Base-by-base conservation (phyloP, 768 basidiomycete species). In the Termitomyces sp. region DNA sequence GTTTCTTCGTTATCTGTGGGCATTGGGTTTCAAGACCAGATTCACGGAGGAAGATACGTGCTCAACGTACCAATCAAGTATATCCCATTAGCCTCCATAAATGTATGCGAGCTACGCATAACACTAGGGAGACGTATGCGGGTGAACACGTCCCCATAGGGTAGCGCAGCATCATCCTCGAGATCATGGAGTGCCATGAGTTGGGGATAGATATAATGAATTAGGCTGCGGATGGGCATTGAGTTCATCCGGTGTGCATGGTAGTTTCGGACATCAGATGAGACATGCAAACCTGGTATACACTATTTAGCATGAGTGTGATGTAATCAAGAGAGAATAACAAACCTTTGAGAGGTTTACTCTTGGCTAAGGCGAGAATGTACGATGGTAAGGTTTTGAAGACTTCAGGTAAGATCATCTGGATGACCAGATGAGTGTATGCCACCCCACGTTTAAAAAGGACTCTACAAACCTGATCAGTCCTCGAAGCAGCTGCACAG, bases 401-500 rank as follows among this genome's bases (percentile, higher is more conserved):
- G 0, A 90, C 88, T 72, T 98, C 97, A 6, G 97, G 97, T 26
- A 99, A 84, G 60, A 99, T 90, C 60, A 99, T 73, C 96, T 99
- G 13, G 57, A 50, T n/a, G n/a, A n/a, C n/a, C n/a, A n/a, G n/a
- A n/a, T n/a, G n/a, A n/a, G n/a, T n/a, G n/a, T 10, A 57, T 26
- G 26, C 9, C 39, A 32, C 36, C 32, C 30, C 13, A 48, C 18
- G 40, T 37, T 46, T 24, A 42, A 27, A 55, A 20, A 20, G 37
- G 12, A 30, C 1, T 27, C 1, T 27, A 40, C 79, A 64, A 61
- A 94, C 96, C 78, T 98, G 96, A 5, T 89, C 88, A 0, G 80
- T 74, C 4, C 84, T 77, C 0, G 91, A 88, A 0, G 89, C 80
- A 32, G 91, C 80, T 0, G 95, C 94, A 70, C 97, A 98, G 62